Evolutionary conservation across 768 basidiomycete genomes (phyloP), one percentile per base, ranked within the genome.

Genomic region (Russula abietina): DNA sequence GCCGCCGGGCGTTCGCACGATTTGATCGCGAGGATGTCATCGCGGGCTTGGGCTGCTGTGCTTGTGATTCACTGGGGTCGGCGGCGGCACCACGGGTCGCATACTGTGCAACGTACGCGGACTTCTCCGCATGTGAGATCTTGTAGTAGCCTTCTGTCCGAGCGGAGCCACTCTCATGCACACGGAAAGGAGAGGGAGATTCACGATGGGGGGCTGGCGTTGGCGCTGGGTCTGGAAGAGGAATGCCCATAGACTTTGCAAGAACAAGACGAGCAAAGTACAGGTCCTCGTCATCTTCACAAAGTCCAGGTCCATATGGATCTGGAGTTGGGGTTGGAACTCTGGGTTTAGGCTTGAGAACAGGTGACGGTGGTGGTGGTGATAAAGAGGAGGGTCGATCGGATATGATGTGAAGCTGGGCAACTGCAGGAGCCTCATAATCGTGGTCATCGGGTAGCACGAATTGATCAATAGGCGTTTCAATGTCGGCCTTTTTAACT

Each of bases 71-170:
- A 3, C 76, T 71, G 30, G 76, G 75, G 30, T 80, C 74, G 0
- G 71, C 77, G 32, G 73, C 68, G 6, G 78, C 76, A 58, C 82
- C 75, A 24, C 89, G 86, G 30, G 82, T 77, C 61, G 87, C 86
- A 72, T 93, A 93, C 73, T 96, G 92, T 6, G 91, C 88, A 48
- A 98, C 89, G 68, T 98, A 98, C 2, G 84, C 84, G 0, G 92
- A 88, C 77, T 97, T 97, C 72, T 93, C 91, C 7, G 87, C 83
- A 69, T 92, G 89, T 0, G 92, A 87, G 72, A 98, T 92, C 78
- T 93, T 91, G 82, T 96, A 96, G 75, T 87, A 94, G 4, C 97
- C 96, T 73, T 98, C 92, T 1, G 94, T 93, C 17, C 96, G 85
- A 19, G 93, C 93, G 36, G 91, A 89, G 26, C 95, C 94, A 1